phyloP scores from a whole-genome alignment of 2,329 filamentous ascomycete genomes.

The Sphaerulina populicola region DNA sequence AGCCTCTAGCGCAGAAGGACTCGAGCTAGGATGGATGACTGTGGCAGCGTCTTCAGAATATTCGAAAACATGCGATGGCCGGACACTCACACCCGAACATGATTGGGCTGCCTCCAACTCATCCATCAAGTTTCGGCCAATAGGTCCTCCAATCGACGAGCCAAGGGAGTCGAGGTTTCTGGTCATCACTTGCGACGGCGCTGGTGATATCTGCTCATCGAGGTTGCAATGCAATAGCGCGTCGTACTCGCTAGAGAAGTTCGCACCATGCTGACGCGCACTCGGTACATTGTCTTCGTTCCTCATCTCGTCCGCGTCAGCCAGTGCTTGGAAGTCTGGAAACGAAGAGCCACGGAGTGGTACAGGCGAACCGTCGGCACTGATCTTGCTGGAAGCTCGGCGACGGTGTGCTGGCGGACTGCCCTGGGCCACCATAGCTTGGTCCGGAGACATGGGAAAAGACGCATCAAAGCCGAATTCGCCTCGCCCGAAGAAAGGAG shows the following conservation, averaged over 20 bases:
- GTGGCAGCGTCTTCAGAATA: slow-evolving; percentile 1
- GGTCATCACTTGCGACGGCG: slow-evolving; percentile 7
- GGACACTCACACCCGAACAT: not conserved
- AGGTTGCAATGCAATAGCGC: slow-evolving; percentile 2
- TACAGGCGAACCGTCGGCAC: slow-evolving; percentile 2
- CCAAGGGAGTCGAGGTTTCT: slow-evolving; percentile 24
- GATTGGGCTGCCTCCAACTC: slow-evolving; percentile 26
- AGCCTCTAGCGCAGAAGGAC: slow-evolving; percentile 8
- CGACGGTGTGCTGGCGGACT: not conserved
- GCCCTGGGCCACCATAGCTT: not conserved
- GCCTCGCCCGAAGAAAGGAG: slow-evolving; percentile 23
- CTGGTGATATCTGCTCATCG: not conserved
- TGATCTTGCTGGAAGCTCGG: slow-evolving; percentile 1
- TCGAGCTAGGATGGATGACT: slow-evolving; percentile 6
- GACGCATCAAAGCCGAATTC: slow-evolving; percentile 3
- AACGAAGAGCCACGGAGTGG: slow-evolving; percentile 4
- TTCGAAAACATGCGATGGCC: not conserved
- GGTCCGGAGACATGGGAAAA: not conserved
- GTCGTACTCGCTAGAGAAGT: slow-evolving; percentile 4
- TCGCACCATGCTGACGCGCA: not conserved
- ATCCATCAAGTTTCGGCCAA: slow-evolving; percentile 31
- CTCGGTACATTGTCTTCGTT: not conserved
- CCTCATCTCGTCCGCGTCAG: not conserved
- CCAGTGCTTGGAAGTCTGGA: slow-evolving; percentile 4
- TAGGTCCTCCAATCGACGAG: slow-evolving; percentile 11